Base-by-base conservation (phyloP, 2,329 filamentous ascomycete genomes). In the Chrysosporium keratinophilum region DNA sequence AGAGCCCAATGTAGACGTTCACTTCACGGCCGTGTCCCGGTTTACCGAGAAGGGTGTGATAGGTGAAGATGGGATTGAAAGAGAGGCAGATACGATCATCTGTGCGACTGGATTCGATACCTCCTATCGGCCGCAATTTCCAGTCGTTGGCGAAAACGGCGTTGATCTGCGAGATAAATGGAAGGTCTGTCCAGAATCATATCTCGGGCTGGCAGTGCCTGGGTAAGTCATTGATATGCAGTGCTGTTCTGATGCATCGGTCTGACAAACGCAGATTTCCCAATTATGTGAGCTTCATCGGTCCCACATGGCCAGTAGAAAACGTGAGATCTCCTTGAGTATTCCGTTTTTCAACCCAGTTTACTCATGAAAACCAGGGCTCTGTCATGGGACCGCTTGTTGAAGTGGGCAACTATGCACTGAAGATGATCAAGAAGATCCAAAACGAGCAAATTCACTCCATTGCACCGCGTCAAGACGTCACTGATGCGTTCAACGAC, bases 231-330 rank as follows among this genome's bases (percentile, higher is more conserved):
- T 3, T 11, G 17, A 15, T 59, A 60, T 17, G 60, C 62, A 50
- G 58, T 61, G 15, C 46, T 62, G 2, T 5, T 33, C 12, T 37
- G 43, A 17, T 39, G 31, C 23, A 19, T 34, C 14, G 7, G 42
- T 59, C 59, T 41, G 60, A 67, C 48, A 61, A 62, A 12, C 44
- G 48, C 4, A 58, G 60, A 12, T 62, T 64, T 52, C 67, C 68
- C 0, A 71, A 71, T 35, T 65, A 66, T 47, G 64, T 70, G 35
- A 64, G 62, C 20, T 61, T 68, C 50, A 60, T 63, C 9, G 67
- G 65, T 0, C 66, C 65, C 2, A 63, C 62, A 41, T 64, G 69
- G 68, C 73, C 73, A 0, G 66, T 75, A 0, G 72, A 74, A 54
- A 76, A 76, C 57, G 74, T 67, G 65, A 66, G 2, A 69, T 10